A percentile compares a stretch with the other conserved stretches of the same genome.
Conservation (phyloP, 2,329 filamentous ascomycete genomes). For the Chaetomium strumarium region DNA sequence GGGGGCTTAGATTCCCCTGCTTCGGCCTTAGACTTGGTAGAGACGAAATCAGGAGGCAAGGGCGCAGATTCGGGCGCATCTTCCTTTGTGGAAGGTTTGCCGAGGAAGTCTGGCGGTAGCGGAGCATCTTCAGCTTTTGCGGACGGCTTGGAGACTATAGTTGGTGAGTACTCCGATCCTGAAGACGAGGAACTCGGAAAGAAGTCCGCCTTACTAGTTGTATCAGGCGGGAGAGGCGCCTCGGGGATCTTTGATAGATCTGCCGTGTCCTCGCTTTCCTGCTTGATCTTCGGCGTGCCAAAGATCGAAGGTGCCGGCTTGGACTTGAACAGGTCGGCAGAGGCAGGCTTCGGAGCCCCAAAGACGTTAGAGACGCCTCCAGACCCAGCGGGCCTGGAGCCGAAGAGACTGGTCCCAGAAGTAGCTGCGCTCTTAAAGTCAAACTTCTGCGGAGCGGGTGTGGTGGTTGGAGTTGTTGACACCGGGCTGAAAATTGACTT, state of each 20-base stretch:
- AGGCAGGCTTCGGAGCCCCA: conserved; percentile 27
- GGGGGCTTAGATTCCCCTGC: conserved; percentile 12
- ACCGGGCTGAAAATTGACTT: conserved; percentile 32
- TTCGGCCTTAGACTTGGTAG: conserved; percentile 27
- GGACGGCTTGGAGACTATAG: conserved; percentile 24
- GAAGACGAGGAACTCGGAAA: conserved; percentile 47
- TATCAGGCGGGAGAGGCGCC: conserved; percentile 48
- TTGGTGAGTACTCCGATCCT: conserved; percentile 35
- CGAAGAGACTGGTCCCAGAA: conserved; percentile 26
- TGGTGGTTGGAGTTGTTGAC: conserved; percentile 47
- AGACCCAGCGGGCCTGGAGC: conserved; percentile 21
- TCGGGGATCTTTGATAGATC: conserved; percentile 27
- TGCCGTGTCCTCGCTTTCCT: conserved; percentile 31
- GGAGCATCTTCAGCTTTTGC: conserved; percentile 26
- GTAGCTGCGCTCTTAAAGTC: conserved; percentile 33
- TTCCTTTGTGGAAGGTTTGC: conserved; percentile 13
- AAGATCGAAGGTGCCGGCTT: conserved; percentile 18
- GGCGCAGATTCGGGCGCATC: conserved; percentile 24
- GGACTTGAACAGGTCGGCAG: conserved; percentile 24
- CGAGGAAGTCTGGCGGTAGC: conserved; percentile 24
- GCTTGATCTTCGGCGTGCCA: conserved; percentile 33
- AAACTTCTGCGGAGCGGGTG: conserved; percentile 46
- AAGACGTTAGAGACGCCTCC: conserved; percentile 22
- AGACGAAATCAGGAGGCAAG: conserved; percentile 32
- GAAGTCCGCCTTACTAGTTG: conserved; percentile 48